Percentiles rank a stretch among this genome's conserved stretches.
Evolutionary conservation across 1,139 yeast genomes (phyloP).

Genomic region (Yamadazyma dendronema): DNA sequence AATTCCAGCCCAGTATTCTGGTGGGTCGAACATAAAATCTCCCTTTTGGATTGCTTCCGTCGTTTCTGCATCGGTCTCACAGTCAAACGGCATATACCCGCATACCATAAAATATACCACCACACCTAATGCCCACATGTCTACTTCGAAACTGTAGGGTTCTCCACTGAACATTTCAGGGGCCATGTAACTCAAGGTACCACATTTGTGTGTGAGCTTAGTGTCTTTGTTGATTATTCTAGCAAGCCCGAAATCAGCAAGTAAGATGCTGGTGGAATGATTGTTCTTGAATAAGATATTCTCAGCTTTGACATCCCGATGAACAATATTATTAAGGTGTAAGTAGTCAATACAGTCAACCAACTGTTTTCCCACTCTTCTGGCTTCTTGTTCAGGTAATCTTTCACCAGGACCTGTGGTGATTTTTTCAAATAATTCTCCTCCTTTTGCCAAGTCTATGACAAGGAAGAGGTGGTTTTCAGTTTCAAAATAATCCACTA

Average conservation of each 20-base stretch:
- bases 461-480: conserved; percentile 56
- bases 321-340: conserved; percentile 35
- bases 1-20: conserved; percentile 57
- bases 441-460: conserved; percentile 67
- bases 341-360: conserved; percentile 31
- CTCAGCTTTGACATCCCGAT: conserved; percentile 44
- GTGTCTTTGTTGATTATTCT: conserved; percentile 27
- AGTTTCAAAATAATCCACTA: conserved; percentile 72
- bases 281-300: conserved; percentile 31
- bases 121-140: conserved; percentile 79
- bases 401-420: conserved; percentile 31
- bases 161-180: conserved; percentile 58
- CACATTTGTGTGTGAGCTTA: conserved; percentile 38
- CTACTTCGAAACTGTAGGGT: conserved; percentile 62
- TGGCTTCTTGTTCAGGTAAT: conserved; percentile 49
- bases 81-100: conserved; percentile 79
- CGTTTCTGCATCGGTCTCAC: conserved; percentile 71
- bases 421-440: conserved; percentile 67
- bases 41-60: conserved; percentile 56
- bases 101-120: conserved; percentile 67
- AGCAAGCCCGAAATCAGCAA: conserved; percentile 76
- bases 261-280: conserved; percentile 43
- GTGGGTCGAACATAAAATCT: conserved; percentile 61
- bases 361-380: conserved; percentile 31
- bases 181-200: conserved; percentile 76